Base-by-base conservation (phyloP, 2,329 filamentous ascomycete genomes). In the Cryphonectria naterciae region DNA sequence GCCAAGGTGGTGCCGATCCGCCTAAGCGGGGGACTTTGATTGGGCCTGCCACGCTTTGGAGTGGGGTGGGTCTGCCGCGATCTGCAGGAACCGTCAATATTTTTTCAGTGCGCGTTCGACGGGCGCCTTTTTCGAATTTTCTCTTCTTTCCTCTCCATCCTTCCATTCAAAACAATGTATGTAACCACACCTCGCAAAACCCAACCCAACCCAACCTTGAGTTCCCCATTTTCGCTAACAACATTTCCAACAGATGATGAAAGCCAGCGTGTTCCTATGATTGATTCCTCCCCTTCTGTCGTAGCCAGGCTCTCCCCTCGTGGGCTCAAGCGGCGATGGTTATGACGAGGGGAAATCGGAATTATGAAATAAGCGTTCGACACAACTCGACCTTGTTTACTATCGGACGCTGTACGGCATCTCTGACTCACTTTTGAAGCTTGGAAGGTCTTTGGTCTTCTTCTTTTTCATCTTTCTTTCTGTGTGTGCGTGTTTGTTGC, bases 101-200 rank as follows among this genome's bases (percentile, higher is more conserved):
- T 58, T 71, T 68, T 71, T 68, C 68, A 61, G 68, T 69, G 69
- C 62, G 65, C 68, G 71, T 70, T 52, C 11, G 56, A 68, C 43
- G 56, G 65, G 70, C 76, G 75, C 77, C 77, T 77, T 78, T 79
- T 68, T 49, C 22, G 73, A 75, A 76, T 77, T 80, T 81, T 80
- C 75, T 80, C 77, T 82, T 82, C 83, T 83, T 82, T 86, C 87
- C 85, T 83, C 84, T 86, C 90, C 88, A 92, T 90, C 95, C 94
- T 97, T 98, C 95, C 94, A 93, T 95, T 98, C 97, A 97, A 97
- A 92, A 91, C 91, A 89, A 93, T 86, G 95, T 98, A 87, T 89
- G 94, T 89, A 68, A 39, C 71, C 70, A 75, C 74, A 75, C 74
- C 74, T 73, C 75, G 70, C 54, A 68, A 68, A 70, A 68, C 66